Percentiles rank a stretch among this genome's conserved stretches.
phyloP scores from a whole-genome alignment of 805 yeast genomes.

The Pichia nanzhaoensis region DNA sequence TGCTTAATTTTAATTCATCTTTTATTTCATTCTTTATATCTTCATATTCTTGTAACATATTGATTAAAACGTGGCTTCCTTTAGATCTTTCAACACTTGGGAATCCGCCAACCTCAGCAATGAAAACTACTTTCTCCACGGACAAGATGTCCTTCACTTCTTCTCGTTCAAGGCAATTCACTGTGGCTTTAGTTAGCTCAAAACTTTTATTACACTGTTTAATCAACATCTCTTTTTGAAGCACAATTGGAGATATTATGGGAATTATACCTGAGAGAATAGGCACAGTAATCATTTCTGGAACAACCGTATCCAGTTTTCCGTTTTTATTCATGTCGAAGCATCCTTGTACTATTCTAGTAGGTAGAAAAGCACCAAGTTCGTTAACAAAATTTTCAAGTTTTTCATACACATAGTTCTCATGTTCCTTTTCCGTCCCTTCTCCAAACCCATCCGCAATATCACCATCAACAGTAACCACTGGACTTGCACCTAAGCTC shows the following conservation, averaged over 20 bases:
- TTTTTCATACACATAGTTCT: slow-evolving; percentile 17
- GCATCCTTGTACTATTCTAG: slow-evolving; percentile 32
- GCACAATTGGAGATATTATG: slow-evolving; percentile 52
- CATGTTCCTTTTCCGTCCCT: slow-evolving; percentile 9
- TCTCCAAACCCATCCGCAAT: slow-evolving; percentile 18
- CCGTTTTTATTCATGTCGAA: slow-evolving; percentile 27
- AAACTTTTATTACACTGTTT: slow-evolving; percentile 34
- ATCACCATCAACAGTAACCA: slow-evolving; percentile 48
- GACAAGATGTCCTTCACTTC: slow-evolving; percentile 33
- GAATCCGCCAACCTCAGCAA: slow-evolving; percentile 84
- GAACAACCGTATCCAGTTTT: slow-evolving; percentile 23
- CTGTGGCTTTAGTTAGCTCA: slow-evolving; percentile 35
- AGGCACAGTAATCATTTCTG: slow-evolving; percentile 36
- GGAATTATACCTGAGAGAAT: slow-evolving; percentile 46
- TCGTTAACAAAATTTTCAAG: slow-evolving; percentile 1
- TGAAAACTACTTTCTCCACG: slow-evolving; percentile 73
- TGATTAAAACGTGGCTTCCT: slow-evolving; percentile 81
- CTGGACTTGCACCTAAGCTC: slow-evolving; percentile 59
- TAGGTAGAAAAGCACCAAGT: slow-evolving; percentile 5
- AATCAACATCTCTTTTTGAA: slow-evolving; percentile 28
- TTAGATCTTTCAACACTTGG: slow-evolving; percentile 79
- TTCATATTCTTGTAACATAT: slow-evolving; percentile 69
- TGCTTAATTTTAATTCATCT: slow-evolving; percentile 43
- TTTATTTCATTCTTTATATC: slow-evolving; percentile 9
- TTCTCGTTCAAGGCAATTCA: slow-evolving; percentile 26